Evolutionary conservation across 805 yeast species (phyloP).

Genomic region (Ogataea nonfermentans): DNA sequence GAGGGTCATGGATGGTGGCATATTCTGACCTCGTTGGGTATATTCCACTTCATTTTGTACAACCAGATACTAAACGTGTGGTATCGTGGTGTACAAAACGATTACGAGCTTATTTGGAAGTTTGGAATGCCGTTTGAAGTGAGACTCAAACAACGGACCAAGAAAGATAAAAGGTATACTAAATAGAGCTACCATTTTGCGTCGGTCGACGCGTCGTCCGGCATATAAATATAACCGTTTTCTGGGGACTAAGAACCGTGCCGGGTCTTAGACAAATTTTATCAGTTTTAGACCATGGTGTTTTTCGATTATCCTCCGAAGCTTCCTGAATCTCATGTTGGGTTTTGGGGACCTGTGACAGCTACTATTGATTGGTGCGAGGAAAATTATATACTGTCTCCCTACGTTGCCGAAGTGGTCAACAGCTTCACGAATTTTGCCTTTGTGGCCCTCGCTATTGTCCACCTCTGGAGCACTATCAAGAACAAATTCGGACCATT

Average conservation of each 20-base stretch:
- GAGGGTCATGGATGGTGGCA: slow-evolving; percentile 99
- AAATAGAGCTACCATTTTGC: neutral
- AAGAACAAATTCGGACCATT: slow-evolving; percentile 64
- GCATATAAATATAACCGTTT: neutral
- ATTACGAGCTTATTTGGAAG: slow-evolving; percentile 55
- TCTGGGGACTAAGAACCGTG: neutral
- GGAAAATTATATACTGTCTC: slow-evolving; percentile 86
- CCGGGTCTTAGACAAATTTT: slow-evolving; percentile 1
- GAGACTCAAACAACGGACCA: slow-evolving; percentile 15
- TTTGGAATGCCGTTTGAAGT: slow-evolving; percentile 57
- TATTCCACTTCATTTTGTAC: slow-evolving; percentile 75
- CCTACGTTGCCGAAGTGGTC: slow-evolving; percentile 84
- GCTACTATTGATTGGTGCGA: slow-evolving; percentile 99
- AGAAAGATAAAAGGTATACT: neutral
- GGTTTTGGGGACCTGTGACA: slow-evolving; percentile 75
- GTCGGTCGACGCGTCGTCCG: slow-evolving; percentile 8
- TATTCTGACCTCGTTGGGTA: slow-evolving; percentile 73
- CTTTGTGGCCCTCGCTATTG: slow-evolving; percentile 32
- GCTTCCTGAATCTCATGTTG: slow-evolving; percentile 17
- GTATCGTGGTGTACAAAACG: slow-evolving; percentile 49
- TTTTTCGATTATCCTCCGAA: slow-evolving; percentile 18
- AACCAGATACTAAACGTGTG: slow-evolving; percentile 70
- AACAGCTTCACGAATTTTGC: slow-evolving; percentile 75
- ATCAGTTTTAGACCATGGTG: slow-evolving; percentile 7
- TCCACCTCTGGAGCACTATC: slow-evolving; percentile 51